phyloP scores from a whole-genome alignment of 257 asterid species.

The Nicotiana noctiflora region DNA sequence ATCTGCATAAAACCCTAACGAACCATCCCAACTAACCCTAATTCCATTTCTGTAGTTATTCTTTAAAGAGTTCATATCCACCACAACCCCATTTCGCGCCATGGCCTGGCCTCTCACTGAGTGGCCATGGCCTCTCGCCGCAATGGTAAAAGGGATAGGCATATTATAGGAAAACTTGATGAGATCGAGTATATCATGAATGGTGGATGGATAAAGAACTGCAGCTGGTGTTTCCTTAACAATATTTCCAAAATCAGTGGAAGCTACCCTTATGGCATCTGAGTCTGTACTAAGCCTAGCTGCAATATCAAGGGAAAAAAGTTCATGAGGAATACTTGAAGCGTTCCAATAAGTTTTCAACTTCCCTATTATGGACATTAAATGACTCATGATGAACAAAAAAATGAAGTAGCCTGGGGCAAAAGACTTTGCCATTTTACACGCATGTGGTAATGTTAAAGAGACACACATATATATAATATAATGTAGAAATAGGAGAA shows the following conservation, averaged over 20 bases:
- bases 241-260: slow-evolving; percentile 9
- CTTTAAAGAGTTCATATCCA: slow-evolving; percentile 40
- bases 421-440: slow-evolving; percentile 1
- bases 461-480: too few species aligned
- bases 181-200: neutral
- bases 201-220: slow-evolving; percentile 15
- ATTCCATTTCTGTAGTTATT: slow-evolving; percentile 8
- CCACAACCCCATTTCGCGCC: slow-evolving; percentile 33
- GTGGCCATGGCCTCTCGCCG: slow-evolving; percentile 18
- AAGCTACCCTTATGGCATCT: neutral
- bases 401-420: neutral
- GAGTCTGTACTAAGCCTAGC: neutral
- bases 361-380: neutral
- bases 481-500: too few species aligned
- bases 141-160: neutral
- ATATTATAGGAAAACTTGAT: neutral
- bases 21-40: slow-evolving; percentile 34
- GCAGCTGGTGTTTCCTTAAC: slow-evolving; percentile 9
- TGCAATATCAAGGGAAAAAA: slow-evolving; percentile 3
- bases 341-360: neutral
- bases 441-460: too few species aligned
- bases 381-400: neutral
- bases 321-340: neutral
- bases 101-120: slow-evolving; percentile 17
- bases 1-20: slow-evolving; percentile 40